phyloP scores from a whole-genome alignment of 768 basidiomycete genomes.

The Tylopilus intermedius region DNA sequence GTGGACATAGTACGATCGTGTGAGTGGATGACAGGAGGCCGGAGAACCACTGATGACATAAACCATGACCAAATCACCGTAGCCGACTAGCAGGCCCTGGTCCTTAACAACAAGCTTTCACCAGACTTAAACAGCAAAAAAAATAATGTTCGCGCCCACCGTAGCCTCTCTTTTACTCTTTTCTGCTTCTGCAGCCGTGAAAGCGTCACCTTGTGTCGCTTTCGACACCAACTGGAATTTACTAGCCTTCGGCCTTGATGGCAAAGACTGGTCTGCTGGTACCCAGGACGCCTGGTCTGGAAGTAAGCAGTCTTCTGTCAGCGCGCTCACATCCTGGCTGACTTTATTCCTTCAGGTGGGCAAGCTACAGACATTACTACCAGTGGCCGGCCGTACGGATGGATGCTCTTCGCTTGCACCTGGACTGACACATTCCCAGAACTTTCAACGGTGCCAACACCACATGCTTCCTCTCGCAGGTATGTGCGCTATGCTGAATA shows the following conservation, averaged over 20 bases:
- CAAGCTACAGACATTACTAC: constrained; percentile 65
- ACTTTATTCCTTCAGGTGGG: constrained; percentile 17
- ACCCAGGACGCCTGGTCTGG: constrained; percentile 63
- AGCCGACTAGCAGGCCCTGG: too few species aligned
- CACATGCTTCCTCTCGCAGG: constrained; percentile 72
- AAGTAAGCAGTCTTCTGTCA: constrained; percentile 31
- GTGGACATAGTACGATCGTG: too few species aligned
- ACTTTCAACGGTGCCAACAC: constrained; percentile 61
- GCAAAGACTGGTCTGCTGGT: constrained; percentile 81
- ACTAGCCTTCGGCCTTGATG: constrained; percentile 77
- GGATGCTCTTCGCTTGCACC: background rate
- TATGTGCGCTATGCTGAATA: constrained; percentile 21
- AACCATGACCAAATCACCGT: background rate
- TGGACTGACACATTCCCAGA: constrained; percentile 30
- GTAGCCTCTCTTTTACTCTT: constrained; percentile 53
- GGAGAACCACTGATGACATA: background rate
- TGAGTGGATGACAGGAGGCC: too few species aligned
- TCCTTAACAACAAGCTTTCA: too few species aligned
- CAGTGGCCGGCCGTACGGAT: constrained; percentile 69
- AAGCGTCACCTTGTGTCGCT: constrained; percentile 58
- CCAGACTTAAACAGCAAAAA: background rate
- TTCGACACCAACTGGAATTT: constrained; percentile 83
- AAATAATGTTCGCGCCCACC: constrained; percentile 37
- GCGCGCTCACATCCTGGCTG: background rate
- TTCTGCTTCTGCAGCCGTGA: constrained; percentile 31